Base-by-base conservation (phyloP, 1,139 yeast species). In the Candida neerlandica region DNA sequence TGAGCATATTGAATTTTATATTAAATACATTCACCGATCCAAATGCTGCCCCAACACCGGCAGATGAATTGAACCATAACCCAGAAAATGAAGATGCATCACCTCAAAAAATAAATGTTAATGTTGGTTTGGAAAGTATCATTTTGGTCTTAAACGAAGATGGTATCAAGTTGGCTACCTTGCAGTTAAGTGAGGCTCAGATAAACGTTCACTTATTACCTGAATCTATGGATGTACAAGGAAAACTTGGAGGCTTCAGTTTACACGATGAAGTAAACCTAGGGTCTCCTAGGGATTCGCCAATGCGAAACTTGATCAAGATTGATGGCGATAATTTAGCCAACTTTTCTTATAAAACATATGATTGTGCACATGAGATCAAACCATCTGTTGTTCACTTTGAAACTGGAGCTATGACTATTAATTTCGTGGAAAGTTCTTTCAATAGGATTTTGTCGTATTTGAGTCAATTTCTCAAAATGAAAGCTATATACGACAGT, bases 21-120 rank as follows among this genome's bases (percentile, higher is more conserved):
- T 75, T 92, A 61, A 89, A 92, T 44, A 94, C 98, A 0, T 94
- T 94, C 63, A 87, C 97, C 0, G 88, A 85, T 65, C 92, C 91
- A 0, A 76, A 82, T 55, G 89, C 92, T 0, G 82, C 80, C 14
- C 85, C 81, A 27, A 70, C 82, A 1, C 86, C 89, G 1, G 85
- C 89, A 0, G 90, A 85, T 67, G 82, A 75, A 32, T 71, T 86
- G 51, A 82, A 85, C 49, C 90, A 86, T 56, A 84, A 85, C 58
- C 78, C 80, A 55, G 66, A 70, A n/a, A 80, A 78, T 51, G 76
- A 71, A 23, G 81, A 77, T 10, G 73, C 77, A 14, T 77, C 89
- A 0, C 94, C 95, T 0, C 89, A 86, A 54, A 86, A 82, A 58
- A 86, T 90, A 41, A 83, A 84, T 49, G 85, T 92, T 39, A 76